Percentiles rank a stretch among this genome's conserved stretches.
Evolutionary conservation across 2,329 filamentous ascomycete genomes (phyloP).

Genomic region (Cladosporium sp.): DNA sequence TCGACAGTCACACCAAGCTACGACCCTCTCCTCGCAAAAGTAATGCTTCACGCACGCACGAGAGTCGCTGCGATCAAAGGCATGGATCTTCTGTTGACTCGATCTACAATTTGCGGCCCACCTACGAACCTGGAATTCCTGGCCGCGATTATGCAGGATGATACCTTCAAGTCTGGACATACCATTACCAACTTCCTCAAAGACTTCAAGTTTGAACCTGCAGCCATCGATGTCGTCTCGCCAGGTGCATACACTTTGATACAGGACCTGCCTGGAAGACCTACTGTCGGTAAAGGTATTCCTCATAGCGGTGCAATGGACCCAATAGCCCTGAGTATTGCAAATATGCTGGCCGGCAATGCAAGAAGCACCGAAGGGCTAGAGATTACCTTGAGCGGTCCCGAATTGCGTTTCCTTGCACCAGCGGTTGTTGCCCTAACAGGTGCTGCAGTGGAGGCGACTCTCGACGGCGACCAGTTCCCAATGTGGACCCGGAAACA

Average conservation of each 20-base stretch:
- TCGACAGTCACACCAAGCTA: slow-evolving; percentile 56
- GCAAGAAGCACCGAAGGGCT: slow-evolving; percentile 48
- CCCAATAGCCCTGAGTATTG: slow-evolving; percentile 53
- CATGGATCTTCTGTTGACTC: slow-evolving; percentile 41
- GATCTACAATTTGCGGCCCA: slow-evolving; percentile 49
- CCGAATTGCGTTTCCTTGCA: slow-evolving; percentile 53
- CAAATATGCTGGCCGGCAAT: slow-evolving; percentile 59
- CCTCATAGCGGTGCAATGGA: slow-evolving; percentile 61
- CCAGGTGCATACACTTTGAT: slow-evolving; percentile 56
- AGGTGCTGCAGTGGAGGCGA: slow-evolving; percentile 51
- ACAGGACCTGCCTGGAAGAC: slow-evolving; percentile 57
- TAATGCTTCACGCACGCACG: slow-evolving; percentile 51
- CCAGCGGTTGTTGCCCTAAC: slow-evolving; percentile 54
- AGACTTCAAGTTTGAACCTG: slow-evolving; percentile 46
- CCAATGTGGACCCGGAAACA: slow-evolving; percentile 55
- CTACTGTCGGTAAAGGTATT: slow-evolving; percentile 54
- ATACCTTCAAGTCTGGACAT: slow-evolving; percentile 45
- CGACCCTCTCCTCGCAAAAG: slow-evolving; percentile 35
- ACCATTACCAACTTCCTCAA: slow-evolving; percentile 57
- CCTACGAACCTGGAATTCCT: slow-evolving; percentile 58
- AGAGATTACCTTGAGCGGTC: slow-evolving; percentile 59
- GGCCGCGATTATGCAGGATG: slow-evolving; percentile 44
- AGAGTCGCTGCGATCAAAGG: slow-evolving; percentile 41
- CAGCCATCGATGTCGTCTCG: slow-evolving; percentile 54
- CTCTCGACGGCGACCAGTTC: slow-evolving; percentile 46